A percentile compares a stretch with the other conserved stretches of the same genome.
Conservation (phyloP, 2,329 filamentous ascomycete species). For the Botryotinia convoluta region DNA sequence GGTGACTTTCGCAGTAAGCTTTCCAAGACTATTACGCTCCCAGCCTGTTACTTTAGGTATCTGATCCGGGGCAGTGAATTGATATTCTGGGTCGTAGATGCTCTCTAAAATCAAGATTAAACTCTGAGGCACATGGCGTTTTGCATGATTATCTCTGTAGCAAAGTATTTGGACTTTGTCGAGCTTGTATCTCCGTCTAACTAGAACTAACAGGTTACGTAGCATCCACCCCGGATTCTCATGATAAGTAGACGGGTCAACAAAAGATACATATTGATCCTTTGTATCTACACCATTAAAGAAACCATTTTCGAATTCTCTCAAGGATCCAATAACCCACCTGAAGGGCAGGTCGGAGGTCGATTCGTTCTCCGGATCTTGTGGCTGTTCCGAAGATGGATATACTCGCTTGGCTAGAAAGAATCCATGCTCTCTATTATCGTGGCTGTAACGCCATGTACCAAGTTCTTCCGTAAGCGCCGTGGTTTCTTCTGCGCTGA, state of each 20-base stretch:
- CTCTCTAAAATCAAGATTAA: slow-evolving; percentile 60
- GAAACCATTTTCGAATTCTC: slow-evolving; percentile 81
- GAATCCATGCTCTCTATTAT: slow-evolving; percentile 86
- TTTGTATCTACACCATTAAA: slow-evolving; percentile 70
- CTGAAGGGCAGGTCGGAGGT: slow-evolving; percentile 47
- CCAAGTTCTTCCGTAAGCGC: slow-evolving; percentile 78
- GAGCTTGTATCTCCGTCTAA: slow-evolving; percentile 77
- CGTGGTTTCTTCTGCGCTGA: slow-evolving; percentile 70
- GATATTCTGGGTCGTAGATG: slow-evolving; percentile 22
- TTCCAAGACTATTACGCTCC: slow-evolving; percentile 80
- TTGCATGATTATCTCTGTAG: slow-evolving; percentile 79
- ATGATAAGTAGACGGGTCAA: slow-evolving; percentile 87
- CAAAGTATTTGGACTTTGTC: slow-evolving; percentile 79
- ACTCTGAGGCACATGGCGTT: slow-evolving; percentile 77
- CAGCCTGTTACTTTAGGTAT: slow-evolving; percentile 94
- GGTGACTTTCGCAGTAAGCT: slow-evolving; percentile 73
- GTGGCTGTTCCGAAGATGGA: slow-evolving; percentile 35
- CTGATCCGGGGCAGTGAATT: slow-evolving; percentile 22
- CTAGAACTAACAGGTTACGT: slow-evolving; percentile 80
- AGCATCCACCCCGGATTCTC: slow-evolving; percentile 90
- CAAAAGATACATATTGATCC: slow-evolving; percentile 82
- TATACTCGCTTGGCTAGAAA: slow-evolving; percentile 83
- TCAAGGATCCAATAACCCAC: slow-evolving; percentile 77
- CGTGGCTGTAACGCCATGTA: slow-evolving; percentile 81
- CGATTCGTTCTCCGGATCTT: slow-evolving; percentile 52